A percentile compares a stretch with the other conserved stretches of the same genome.
These are phyloP conservation scores for Hyphopichia buzzinii DNA, from an alignment of 1,139 yeast genomes.

Conservation along the genomic window DNA sequence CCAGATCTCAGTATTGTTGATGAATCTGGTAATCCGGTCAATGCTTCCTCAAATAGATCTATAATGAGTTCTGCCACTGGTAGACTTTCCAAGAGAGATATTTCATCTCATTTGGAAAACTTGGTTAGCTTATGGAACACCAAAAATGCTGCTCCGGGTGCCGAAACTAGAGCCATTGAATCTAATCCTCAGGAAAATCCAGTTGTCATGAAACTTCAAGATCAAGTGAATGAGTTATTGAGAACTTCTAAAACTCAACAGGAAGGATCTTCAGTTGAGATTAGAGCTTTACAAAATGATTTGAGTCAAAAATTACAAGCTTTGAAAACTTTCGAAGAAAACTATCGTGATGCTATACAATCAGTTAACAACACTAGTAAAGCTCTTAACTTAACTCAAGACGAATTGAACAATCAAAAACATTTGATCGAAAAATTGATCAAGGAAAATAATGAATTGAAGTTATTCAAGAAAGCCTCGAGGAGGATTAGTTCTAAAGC, in stretches of 20 bases:
- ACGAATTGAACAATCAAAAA: constrained; percentile 63
- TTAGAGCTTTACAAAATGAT: constrained; percentile 35
- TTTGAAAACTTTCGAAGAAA: constrained; percentile 46
- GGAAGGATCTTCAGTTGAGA: constrained; percentile 28
- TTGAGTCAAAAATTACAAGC: constrained; percentile 27
- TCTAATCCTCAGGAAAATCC: constrained; percentile 12
- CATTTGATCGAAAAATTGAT: constrained; percentile 53
- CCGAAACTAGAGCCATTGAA: constrained; percentile 11
- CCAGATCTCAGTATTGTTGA: constrained; percentile 6
- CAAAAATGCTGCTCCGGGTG: constrained; percentile 7
- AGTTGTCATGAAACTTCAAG: constrained; percentile 41
- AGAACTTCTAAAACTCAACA: constrained; percentile 39
- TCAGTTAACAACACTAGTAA: constrained; percentile 73
- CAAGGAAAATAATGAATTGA: constrained; percentile 70
- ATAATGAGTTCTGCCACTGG: constrained; percentile 24
- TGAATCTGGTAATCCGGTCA: constrained; percentile 11
- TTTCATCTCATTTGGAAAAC: constrained; percentile 39
- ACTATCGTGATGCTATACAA: constrained; percentile 68
- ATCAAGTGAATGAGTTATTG: constrained; percentile 48
- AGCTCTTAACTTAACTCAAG: constrained; percentile 72
- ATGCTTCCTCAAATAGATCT: constrained; percentile 19
- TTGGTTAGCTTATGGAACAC: constrained; percentile 37
- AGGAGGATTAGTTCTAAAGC: constrained; percentile 31
- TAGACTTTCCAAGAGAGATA: constrained; percentile 29
- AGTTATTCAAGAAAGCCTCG: constrained; percentile 47